phyloP scores from a whole-genome alignment of 495 filamentous ascomycete genomes.

The Cercophora scortea region DNA sequence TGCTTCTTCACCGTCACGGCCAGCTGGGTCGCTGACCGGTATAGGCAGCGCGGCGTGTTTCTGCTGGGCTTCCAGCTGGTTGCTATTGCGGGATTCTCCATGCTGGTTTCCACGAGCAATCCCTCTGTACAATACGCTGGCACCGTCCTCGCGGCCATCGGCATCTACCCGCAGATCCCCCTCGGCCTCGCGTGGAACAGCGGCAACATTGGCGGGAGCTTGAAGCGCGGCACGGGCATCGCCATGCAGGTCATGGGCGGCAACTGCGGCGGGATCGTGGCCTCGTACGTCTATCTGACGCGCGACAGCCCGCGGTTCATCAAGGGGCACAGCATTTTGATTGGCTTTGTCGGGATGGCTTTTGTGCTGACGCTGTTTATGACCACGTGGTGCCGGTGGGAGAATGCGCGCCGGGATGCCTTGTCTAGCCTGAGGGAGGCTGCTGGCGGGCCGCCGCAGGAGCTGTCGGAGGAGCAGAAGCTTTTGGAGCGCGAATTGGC shows the following conservation, averaged over 20 bases:
- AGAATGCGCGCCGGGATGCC: slow-evolving; percentile 46
- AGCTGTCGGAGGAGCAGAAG: slow-evolving; percentile 37
- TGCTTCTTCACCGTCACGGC: slow-evolving; percentile 42
- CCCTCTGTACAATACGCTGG: slow-evolving; percentile 60
- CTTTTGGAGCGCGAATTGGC: slow-evolving; percentile 33
- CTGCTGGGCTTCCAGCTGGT: slow-evolving; percentile 43
- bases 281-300: slow-evolving; percentile 57
- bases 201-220: slow-evolving; percentile 65
- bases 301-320: slow-evolving; percentile 52
- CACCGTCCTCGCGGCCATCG: slow-evolving; percentile 54
- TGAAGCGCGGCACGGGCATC: slow-evolving; percentile 66
- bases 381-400: slow-evolving; percentile 45
- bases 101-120: slow-evolving; percentile 47
- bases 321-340: slow-evolving; percentile 49
- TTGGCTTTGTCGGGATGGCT: slow-evolving; percentile 36
- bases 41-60: slow-evolving; percentile 41
- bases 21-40: slow-evolving; percentile 44
- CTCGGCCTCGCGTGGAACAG: slow-evolving; percentile 71
- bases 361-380: slow-evolving; percentile 47
- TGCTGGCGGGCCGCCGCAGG: slow-evolving; percentile 14
- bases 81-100: slow-evolving; percentile 52
- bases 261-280: slow-evolving; percentile 64
- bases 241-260: slow-evolving; percentile 73
- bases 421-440: not conserved
- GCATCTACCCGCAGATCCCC: slow-evolving; percentile 66